Evolutionary conservation across 2,329 filamentous ascomycete genomes (phyloP).

Genomic region (Chaetothyriales sp.): DNA sequence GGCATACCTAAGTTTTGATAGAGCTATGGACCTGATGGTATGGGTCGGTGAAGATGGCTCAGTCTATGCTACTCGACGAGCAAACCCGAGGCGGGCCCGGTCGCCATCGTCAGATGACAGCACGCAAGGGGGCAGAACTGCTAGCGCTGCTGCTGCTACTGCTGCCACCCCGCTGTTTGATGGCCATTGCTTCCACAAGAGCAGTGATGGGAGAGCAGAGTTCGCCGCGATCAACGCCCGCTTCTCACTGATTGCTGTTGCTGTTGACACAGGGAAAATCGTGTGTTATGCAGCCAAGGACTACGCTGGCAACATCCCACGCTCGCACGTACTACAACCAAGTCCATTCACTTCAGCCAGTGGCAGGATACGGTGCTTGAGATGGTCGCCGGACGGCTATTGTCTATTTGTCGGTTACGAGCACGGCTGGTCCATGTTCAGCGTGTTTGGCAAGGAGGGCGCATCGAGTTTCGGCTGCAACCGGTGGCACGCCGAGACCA

Average conservation of each 20-base stretch:
- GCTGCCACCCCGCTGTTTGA: slow-evolving; percentile 56
- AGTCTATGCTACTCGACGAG: slow-evolving; percentile 77
- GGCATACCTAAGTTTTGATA: slow-evolving; percentile 76
- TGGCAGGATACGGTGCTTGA: slow-evolving; percentile 57
- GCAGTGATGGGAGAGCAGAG: slow-evolving; percentile 47
- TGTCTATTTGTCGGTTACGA: slow-evolving; percentile 89
- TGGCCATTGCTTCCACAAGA: slow-evolving; percentile 78
- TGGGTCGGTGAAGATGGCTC: slow-evolving; percentile 83
- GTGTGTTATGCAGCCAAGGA: slow-evolving; percentile 86
- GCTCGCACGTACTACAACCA: slow-evolving; percentile 62
- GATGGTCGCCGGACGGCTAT: slow-evolving; percentile 89
- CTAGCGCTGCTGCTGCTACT: slow-evolving; percentile 7
- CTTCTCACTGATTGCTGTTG: slow-evolving; percentile 84
- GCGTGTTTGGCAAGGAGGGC: slow-evolving; percentile 83
- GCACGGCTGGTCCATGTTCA: slow-evolving; percentile 90
- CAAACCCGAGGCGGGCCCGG: slow-evolving; percentile 27
- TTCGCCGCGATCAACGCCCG: slow-evolving; percentile 80
- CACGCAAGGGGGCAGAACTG: slow-evolving; percentile 23
- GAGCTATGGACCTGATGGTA: slow-evolving; percentile 87
- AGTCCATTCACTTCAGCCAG: slow-evolving; percentile 53
- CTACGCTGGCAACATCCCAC: slow-evolving; percentile 79
- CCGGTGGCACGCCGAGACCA: slow-evolving; percentile 44
- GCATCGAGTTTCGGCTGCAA: slow-evolving; percentile 71
- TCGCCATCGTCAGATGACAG: slow-evolving; percentile 21
- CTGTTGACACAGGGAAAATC: slow-evolving; percentile 63